Base-by-base conservation (phyloP, 495 filamentous ascomycete species). In the Neurospora sp. region DNA sequence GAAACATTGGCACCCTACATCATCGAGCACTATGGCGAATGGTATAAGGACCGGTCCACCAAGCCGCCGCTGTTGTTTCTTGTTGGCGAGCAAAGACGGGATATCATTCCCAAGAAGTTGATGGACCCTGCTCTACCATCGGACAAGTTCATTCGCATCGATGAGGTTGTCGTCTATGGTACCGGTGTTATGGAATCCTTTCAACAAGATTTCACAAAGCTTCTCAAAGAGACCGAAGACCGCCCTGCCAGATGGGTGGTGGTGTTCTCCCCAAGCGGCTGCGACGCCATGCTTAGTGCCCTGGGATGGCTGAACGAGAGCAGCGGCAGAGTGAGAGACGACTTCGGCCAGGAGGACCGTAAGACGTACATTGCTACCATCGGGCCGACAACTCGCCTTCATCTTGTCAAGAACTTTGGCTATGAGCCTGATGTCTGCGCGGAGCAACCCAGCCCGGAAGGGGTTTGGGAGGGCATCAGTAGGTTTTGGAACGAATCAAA, bases 191-290 rank as follows among this genome's bases (percentile, higher is more conserved):
- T 92, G 87, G 86, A 85, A 38, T 88, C 86, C 12, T 98, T 98
- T 76, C 85, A 88, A 72, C 76, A 83, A 1, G 84, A 91, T 71
- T 97, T 97, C 75, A 77, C 74, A 20, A 72, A 72, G 9, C 77
- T 84, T 10, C 83, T 88, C 40, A 59, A 74, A n/a, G 74, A 81
- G 68, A 89, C 83, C 14, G 71, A 77, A 20, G 80, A 78, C 44
- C 77, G 76, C 9, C 71, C 76, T 40, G 75, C 71, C 40, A 85
- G 91, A 75, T 98, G 96, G 94, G 89, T 94, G 1, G 92, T 97
- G 14, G 91, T 98, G 9, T 99, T 99, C 76, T 98, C 94, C 48
- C 94, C 96, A 2, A 94, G 91, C 22, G 94, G 93, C 2, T 96
- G 93, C 76, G 90, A 92, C 80, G 90, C 88, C 76, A 92, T 97